Base-by-base conservation (phyloP, 257 asterid genomes). In the Solanum rostratum region DNA sequence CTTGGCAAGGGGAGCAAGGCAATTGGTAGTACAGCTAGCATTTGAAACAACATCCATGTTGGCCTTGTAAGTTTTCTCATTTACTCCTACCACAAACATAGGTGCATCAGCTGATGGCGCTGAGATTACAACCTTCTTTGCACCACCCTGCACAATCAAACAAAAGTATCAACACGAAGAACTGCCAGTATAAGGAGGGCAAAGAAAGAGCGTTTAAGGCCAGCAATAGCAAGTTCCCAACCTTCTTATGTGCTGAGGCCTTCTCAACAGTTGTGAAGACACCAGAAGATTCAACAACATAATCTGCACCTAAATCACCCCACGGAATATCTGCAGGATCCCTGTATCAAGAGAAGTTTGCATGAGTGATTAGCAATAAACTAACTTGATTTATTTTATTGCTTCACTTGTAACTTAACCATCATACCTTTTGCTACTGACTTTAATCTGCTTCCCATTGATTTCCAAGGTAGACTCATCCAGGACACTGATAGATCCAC, bases 81-180 rank as follows among this genome's bases (percentile, higher is more conserved):
- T 97, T 41, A 97, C 99, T 70, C 99, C 99, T 85, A 97, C 97
- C 20, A 97, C 99, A 84, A 97, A 97, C 99, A 97, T 97, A 76
- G 99, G 99, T 53, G 99, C 99, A 90, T 97, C 99, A 20, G 95
- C 97, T 83, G 99, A 97, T 89, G 99, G 99, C 87, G 99, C 99
- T 62, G 99, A 97, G 88, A 97, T 95, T 30, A 97, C 89, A 52
- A 97, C 97, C 90, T 97, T 97, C 90, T 92, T 94, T 46, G 99
- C 99, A 85, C 99, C 99, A 89, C 98, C 99, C 99, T 97, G 83
- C 85, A 90, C 74, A 88, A 86, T 33, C 59, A 88, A 76, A 68
- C 82, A 63, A 30, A 60, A 84, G 53, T 22, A 63, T 80, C 27
- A 78, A 70, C 12, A 65, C 14, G 39, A 76, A 85, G 83, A 87